phyloP scores from a whole-genome alignment of 768 basidiomycete species.

The Collybia sordida region DNA sequence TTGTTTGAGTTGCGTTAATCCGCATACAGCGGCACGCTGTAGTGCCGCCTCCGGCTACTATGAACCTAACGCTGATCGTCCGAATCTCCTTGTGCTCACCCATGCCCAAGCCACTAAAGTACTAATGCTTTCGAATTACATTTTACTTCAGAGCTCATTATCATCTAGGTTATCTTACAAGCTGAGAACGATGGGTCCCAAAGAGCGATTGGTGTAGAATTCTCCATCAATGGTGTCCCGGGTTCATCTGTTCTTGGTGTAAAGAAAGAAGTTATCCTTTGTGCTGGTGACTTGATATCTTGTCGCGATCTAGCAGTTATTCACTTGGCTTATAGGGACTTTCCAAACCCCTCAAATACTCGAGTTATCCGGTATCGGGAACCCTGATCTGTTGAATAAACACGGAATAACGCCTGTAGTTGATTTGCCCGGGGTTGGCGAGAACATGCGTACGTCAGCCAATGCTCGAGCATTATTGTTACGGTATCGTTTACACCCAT shows the following conservation, averaged over 20 bases:
- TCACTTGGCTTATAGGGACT: slow-evolving; percentile 35
- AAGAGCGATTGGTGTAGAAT: slow-evolving; percentile 7
- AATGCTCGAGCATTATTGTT: not conserved
- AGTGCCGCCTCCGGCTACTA: slow-evolving; percentile 27
- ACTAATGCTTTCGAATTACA: no score
- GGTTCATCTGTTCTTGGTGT: not conserved
- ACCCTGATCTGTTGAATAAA: not conserved
- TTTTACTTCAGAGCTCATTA: no score
- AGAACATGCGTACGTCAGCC: slow-evolving; percentile 13
- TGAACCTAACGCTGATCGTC: slow-evolving; percentile 19
- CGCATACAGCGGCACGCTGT: slow-evolving; percentile 18
- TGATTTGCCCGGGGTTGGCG: slow-evolving; percentile 6
- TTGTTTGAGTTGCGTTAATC: slow-evolving; percentile 16
- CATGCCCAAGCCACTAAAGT: slow-evolving; percentile 18
- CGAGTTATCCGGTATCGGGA: slow-evolving; percentile 2
- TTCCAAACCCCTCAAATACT: slow-evolving; percentile 17
- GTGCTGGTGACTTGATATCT: not conserved
- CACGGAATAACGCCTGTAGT: slow-evolving; percentile 2
- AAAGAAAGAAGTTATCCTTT: not conserved
- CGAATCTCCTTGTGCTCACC: slow-evolving; percentile 27
- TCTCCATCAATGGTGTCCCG: slow-evolving; percentile 28
- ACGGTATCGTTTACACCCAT: not conserved
- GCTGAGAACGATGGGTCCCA: not conserved
- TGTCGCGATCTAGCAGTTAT: not conserved
- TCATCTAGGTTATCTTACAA: slow-evolving; percentile 7